Evolutionary conservation across 208 protist genomes (phyloP).

Genomic region (Herpetomonas tarakana): DNA sequence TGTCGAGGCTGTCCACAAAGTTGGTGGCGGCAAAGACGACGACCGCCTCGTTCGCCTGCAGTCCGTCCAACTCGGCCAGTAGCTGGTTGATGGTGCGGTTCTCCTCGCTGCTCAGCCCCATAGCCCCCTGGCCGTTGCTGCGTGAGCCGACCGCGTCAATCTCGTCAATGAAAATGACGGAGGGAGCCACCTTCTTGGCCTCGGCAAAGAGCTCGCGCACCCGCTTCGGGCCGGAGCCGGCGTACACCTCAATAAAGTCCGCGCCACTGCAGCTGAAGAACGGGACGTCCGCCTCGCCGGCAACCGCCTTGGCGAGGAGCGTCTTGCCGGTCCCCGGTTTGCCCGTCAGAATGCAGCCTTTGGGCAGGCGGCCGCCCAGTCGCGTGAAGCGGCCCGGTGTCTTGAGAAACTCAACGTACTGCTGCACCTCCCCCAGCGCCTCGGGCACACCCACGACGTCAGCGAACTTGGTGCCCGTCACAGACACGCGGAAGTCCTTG

Average conservation of each 20-base stretch:
- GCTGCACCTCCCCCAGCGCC: conserved; percentile 93
- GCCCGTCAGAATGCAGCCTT: conserved; percentile 95
- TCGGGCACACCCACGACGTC: conserved; percentile 92
- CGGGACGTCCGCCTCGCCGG: conserved; percentile 91
- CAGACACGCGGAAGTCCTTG: conserved; percentile 70
- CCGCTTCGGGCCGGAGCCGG: conserved; percentile 94
- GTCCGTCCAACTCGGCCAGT: conserved; percentile 95
- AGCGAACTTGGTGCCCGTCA: conserved; percentile 78
- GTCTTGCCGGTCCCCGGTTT: conserved; percentile 97
- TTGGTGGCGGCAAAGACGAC: conserved; percentile 98
- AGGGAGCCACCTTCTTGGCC: conserved; percentile 90
- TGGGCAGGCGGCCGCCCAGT: conserved; percentile 95
- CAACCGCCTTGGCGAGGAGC: conserved; percentile 89
- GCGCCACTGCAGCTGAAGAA: conserved; percentile 95
- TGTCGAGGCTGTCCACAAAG: conserved; percentile 92
- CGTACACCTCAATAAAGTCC: conserved; percentile 98
- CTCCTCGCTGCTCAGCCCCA: conserved; percentile 80
- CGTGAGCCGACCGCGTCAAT: conserved; percentile 95
- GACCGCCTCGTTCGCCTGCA: conserved; percentile 85
- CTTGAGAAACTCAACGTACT: conserved; percentile 96
- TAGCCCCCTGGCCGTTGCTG: conserved; percentile 58
- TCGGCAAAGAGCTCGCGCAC: conserved; percentile 94
- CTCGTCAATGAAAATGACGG: conserved; percentile 99
- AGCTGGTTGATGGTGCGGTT: conserved; percentile 96
- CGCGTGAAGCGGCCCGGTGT: conserved; percentile 91